A percentile compares a stretch with the other conserved stretches of the same genome.
phyloP scores from a whole-genome alignment of 495 filamentous ascomycete genomes.

The Zalerion maritima region DNA sequence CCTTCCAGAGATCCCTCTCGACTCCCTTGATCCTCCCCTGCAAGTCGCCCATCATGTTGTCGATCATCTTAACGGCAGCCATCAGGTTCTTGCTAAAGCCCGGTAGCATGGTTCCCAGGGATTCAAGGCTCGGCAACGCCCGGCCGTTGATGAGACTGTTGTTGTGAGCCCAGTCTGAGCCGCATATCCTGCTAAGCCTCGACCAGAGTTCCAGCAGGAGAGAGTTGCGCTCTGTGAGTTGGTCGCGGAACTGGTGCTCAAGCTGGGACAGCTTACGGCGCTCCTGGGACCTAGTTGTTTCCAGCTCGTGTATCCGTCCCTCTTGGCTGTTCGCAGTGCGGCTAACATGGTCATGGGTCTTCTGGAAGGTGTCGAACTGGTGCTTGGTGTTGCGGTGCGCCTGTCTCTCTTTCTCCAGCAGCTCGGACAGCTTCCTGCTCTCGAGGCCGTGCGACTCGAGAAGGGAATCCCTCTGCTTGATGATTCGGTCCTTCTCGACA shows the following conservation, averaged over 20 bases:
- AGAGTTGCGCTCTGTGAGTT: conserved; percentile 77
- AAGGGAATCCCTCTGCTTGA: conserved; percentile 83
- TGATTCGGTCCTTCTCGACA: conserved; percentile 72
- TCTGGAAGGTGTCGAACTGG: conserved; percentile 75
- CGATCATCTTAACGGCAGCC: conserved; percentile 75
- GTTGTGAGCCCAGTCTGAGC: conserved; percentile 79
- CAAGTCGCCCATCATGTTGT: conserved; percentile 67
- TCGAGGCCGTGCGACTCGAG: conserved; percentile 82
- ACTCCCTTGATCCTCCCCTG: conserved; percentile 64
- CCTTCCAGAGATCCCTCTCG: conserved; percentile 76
- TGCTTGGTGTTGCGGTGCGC: conserved; percentile 70
- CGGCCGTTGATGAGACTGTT: conserved; percentile 83
- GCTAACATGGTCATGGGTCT: conserved; percentile 68
- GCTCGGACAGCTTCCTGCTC: conserved; percentile 65
- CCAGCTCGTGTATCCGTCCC: conserved; percentile 69
- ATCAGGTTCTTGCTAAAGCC: conserved; percentile 82
- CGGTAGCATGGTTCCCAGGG: conserved; percentile 63
- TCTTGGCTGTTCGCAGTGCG: conserved; percentile 74
- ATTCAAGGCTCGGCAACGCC: conserved; percentile 60
- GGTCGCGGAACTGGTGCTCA: conserved; percentile 68
- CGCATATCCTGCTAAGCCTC: conserved; percentile 70
- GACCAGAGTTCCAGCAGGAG: conserved; percentile 80
- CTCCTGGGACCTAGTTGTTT: conserved; percentile 55
- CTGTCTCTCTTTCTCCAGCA: conserved; percentile 83
- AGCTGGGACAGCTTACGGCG: conserved; percentile 56